A percentile compares a stretch with the other conserved stretches of the same genome.
These are phyloP conservation scores for Penicillium psychrosexuale DNA, from an alignment of 2,329 filamentous ascomycete species.

Conservation along the genomic window DNA sequence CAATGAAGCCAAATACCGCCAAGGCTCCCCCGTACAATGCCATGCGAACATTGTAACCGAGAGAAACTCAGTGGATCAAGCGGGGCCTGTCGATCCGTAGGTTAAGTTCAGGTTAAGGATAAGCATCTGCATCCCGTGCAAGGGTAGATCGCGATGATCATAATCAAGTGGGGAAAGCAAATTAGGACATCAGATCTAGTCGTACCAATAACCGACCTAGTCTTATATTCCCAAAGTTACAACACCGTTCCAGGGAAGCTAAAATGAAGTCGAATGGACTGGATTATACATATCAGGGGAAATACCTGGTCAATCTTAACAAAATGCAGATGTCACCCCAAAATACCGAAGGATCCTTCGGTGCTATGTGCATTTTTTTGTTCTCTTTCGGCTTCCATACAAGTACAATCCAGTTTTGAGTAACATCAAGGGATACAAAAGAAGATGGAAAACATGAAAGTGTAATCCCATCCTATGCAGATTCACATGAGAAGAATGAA, in stretches of 20 bases:
- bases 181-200: not conserved
- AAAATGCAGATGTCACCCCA: not conserved
- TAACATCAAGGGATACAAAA: not conserved
- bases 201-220: not conserved
- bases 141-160: not conserved
- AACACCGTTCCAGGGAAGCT: too few relatives aligned
- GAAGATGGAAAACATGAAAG: not conserved
- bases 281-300: not conserved
- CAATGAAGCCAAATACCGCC: not conserved
- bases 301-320: not conserved
- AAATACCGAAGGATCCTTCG: not conserved
- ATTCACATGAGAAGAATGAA: not conserved
- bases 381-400: not conserved
- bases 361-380: slow-evolving; percentile 5
- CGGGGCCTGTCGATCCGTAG: not conserved
- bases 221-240: not conserved
- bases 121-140: not conserved
- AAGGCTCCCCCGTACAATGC: not conserved
- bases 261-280: not conserved
- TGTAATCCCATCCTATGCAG: not conserved
- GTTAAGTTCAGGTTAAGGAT: not conserved
- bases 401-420: not conserved
- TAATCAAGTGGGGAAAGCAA: not conserved
- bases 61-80: not conserved
- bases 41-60: not conserved